phyloP scores from a whole-genome alignment of 2,329 filamentous ascomycete genomes.

The Phialemonium atrogriseum region DNA sequence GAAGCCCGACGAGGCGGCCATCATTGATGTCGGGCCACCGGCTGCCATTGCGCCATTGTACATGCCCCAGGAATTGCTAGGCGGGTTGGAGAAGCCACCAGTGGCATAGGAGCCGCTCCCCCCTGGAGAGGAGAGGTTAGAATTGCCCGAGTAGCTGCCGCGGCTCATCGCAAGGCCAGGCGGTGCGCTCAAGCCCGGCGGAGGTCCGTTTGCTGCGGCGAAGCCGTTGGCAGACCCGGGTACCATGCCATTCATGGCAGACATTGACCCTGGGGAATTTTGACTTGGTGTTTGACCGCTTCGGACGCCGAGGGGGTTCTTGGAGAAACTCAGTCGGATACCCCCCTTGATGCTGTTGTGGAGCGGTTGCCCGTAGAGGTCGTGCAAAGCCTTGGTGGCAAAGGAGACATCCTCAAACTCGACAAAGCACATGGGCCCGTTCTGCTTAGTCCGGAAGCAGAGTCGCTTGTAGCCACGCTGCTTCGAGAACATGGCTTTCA shows the following conservation, averaged over 20 bases:
- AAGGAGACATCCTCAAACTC: conserved; percentile 93
- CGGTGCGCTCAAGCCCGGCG: conserved; percentile 70
- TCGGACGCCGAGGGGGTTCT: conserved; percentile 90
- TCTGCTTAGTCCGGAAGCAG: conserved; percentile 89
- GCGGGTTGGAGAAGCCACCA: conserved; percentile 7
- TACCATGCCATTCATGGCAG: conserved; percentile 52
- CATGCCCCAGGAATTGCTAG: conserved; percentile 13
- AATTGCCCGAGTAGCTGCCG: conserved; percentile 8
- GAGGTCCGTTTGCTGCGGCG: conserved; percentile 64
- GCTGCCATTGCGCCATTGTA: conserved; percentile 9
- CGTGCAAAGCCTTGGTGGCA: conserved; percentile 82
- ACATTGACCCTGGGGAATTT: conserved; percentile 30
- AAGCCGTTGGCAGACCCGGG: conserved; percentile 50
- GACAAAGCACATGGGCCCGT: conserved; percentile 97
- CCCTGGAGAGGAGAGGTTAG: conserved; percentile 7
- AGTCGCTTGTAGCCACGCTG: conserved; percentile 92
- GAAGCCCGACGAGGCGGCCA: conserved; percentile 11
- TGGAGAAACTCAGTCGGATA: conserved; percentile 92
- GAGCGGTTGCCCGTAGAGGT: conserved; percentile 78
- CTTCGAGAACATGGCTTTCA: conserved; percentile 88
- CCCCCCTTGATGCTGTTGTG: conserved; percentile 93
- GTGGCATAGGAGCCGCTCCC: conserved; percentile 10
- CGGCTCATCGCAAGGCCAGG: conserved; percentile 51
- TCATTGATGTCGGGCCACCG: conserved; percentile 9
- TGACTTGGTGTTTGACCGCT: conserved; percentile 57